Conservation (phyloP, 371 early-diverging fungal genomes). For the Apophysomyces variabilis region DNA sequence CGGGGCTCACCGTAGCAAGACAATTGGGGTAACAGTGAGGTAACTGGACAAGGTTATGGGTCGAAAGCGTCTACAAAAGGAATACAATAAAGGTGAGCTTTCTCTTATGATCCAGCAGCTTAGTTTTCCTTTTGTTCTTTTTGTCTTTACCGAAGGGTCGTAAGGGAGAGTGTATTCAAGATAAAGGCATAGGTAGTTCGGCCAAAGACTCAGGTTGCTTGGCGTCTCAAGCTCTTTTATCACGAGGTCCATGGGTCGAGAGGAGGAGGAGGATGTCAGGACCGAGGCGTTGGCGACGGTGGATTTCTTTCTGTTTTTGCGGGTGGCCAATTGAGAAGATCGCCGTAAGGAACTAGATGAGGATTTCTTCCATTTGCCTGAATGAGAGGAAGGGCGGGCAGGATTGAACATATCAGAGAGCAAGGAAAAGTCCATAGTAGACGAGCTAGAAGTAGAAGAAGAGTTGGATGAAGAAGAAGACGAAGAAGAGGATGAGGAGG, state of each 20-base stretch:
- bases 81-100: background rate
- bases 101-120: too few relatives aligned
- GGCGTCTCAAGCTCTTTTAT: background rate
- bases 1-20: slow-evolving; percentile 19
- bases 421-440: slow-evolving; percentile 2
- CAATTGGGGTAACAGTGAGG: slow-evolving; percentile 46
- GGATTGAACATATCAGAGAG: slow-evolving; percentile 4
- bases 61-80: background rate
- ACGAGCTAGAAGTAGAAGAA: background rate
- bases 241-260: background rate
- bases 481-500: background rate
- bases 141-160: slow-evolving; percentile 30
- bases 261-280: background rate
- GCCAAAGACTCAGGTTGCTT: slow-evolving; percentile 35
- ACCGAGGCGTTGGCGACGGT: background rate
- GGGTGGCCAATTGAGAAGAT: background rate
- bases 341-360: background rate
- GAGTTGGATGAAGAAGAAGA: background rate
- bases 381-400: background rate
- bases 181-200: slow-evolving; percentile 52
- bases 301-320: slow-evolving; percentile 4
- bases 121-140: too few relatives aligned
- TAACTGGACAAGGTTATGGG: slow-evolving; percentile 43
- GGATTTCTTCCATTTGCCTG: slow-evolving; percentile 7
- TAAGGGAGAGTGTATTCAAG: slow-evolving; percentile 47